phyloP scores from a whole-genome alignment of 2,329 filamentous ascomycete species.

The Teratosphaeria viscida region DNA sequence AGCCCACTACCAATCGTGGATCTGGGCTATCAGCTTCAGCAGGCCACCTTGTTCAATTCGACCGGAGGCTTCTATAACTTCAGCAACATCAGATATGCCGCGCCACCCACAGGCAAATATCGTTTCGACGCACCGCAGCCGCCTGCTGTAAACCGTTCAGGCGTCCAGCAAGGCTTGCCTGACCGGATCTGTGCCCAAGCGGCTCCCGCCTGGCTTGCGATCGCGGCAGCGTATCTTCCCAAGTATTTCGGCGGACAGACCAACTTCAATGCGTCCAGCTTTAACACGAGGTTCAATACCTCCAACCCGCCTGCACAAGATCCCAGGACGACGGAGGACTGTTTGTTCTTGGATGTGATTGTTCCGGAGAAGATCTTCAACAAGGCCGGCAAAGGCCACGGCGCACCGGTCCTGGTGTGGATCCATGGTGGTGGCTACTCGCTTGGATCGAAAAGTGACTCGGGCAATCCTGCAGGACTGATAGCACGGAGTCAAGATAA shows the following conservation, averaged over 20 bases:
- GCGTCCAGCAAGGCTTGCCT: slow-evolving; percentile 36
- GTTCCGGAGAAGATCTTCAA: slow-evolving; percentile 27
- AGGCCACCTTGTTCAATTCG: slow-evolving; percentile 35
- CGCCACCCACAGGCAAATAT: slow-evolving; percentile 41
- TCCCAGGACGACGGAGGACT: slow-evolving; percentile 29
- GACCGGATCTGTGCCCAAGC: slow-evolving; percentile 38
- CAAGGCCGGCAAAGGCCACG: slow-evolving; percentile 23
- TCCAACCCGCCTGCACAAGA: slow-evolving; percentile 9
- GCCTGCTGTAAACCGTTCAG: slow-evolving; percentile 31
- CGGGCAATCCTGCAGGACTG: slow-evolving; percentile 30
- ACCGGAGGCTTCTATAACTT: slow-evolving; percentile 33
- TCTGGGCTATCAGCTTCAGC: slow-evolving; percentile 44
- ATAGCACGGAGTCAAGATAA: slow-evolving; percentile 32
- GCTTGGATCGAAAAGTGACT: slow-evolving; percentile 27
- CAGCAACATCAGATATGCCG: slow-evolving; percentile 47
- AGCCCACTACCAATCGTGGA: slow-evolving; percentile 36
- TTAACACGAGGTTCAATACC: slow-evolving; percentile 5
- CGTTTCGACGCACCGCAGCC: slow-evolving; percentile 39
- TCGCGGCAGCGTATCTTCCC: slow-evolving; percentile 22
- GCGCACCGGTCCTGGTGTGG: slow-evolving; percentile 28
- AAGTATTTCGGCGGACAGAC: slow-evolving; percentile 18
- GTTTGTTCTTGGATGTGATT: slow-evolving; percentile 31
- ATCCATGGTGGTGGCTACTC: slow-evolving; percentile 40
- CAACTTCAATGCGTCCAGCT: slow-evolving; percentile 11
- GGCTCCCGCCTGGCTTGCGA: slow-evolving; percentile 33